Percentiles rank a stretch among this genome's conserved stretches.
Evolutionary conservation across 768 basidiomycete genomes (phyloP).

Genomic region (Calocybe gangraenosa): DNA sequence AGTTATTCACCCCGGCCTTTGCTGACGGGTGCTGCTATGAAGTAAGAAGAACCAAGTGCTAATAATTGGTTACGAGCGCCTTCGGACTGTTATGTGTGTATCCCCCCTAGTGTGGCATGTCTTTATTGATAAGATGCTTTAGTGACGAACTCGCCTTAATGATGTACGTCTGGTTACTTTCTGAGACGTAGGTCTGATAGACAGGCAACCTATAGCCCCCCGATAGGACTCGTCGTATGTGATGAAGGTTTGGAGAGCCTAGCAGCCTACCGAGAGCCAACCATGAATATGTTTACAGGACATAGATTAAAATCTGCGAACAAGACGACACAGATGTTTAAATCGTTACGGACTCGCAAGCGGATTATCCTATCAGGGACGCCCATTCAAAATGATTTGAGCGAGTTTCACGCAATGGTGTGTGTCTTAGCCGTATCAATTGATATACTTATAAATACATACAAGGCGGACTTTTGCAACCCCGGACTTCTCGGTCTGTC

Average conservation of each 20-base stretch:
- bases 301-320: constrained; percentile 91
- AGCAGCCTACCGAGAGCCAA: neutral
- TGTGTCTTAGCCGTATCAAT: constrained; percentile 14
- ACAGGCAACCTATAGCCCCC: no score
- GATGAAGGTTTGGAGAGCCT: constrained; percentile 68
- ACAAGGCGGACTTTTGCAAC: constrained; percentile 95
- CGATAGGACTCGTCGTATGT: constrained; percentile 90
- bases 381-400: constrained; percentile 93
- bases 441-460: neutral
- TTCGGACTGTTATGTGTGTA: constrained; percentile 72
- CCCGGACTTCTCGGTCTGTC: constrained; percentile 77
- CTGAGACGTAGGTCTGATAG: no score
- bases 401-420: constrained; percentile 97
- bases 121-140: neutral
- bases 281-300: constrained; percentile 35
- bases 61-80: constrained; percentile 91
- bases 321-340: constrained; percentile 88
- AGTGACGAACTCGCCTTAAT: constrained; percentile 51
- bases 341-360: constrained; percentile 66
- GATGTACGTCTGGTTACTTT: constrained; percentile 40
- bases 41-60: constrained; percentile 81
- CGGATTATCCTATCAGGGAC: constrained; percentile 93
- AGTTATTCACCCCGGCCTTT: neutral
- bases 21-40: constrained; percentile 1
- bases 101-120: neutral